phyloP scores from a whole-genome alignment of 2,329 filamentous ascomycete genomes.

The Mariannaea sp. region DNA sequence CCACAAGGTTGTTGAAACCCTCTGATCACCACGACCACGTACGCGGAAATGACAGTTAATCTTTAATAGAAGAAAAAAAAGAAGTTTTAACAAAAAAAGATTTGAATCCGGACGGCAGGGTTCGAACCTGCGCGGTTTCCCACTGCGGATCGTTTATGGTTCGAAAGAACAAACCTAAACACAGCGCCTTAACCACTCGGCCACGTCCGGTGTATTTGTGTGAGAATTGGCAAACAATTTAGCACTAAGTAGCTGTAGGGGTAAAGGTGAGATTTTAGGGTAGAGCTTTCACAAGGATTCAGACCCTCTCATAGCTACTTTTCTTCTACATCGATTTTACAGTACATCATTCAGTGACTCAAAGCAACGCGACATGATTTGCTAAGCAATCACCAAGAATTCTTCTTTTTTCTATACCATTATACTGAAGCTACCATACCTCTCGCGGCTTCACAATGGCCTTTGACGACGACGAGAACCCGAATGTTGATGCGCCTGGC shows the following conservation, averaged over 20 bases:
- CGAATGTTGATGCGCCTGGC: slow-evolving; percentile 30
- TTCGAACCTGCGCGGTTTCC: slow-evolving; percentile 57
- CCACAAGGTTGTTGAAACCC: too few relatives aligned
- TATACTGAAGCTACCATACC: background rate
- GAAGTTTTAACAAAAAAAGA: slow-evolving; percentile 24
- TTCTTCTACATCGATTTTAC: too few relatives aligned
- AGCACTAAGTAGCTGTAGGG: background rate
- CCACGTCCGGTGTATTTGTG: slow-evolving; percentile 47
- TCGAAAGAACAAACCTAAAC: slow-evolving; percentile 49
- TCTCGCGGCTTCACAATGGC: slow-evolving; percentile 40
- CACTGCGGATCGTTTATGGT: slow-evolving; percentile 45
- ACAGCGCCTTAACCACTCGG: slow-evolving; percentile 63
- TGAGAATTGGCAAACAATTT: background rate
- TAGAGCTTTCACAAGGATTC: background rate
- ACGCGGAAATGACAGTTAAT: too few relatives aligned
- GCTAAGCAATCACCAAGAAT: too few relatives aligned
- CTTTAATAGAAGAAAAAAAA: background rate
- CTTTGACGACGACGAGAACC: slow-evolving; percentile 52
- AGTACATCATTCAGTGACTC: background rate
- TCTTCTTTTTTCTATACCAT: too few relatives aligned
- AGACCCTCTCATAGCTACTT: background rate
- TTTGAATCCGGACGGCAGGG: slow-evolving; percentile 50
- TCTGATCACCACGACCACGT: too few relatives aligned
- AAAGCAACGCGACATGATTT: background rate
- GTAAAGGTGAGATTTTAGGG: background rate